Base-by-base conservation (phyloP, 164 flowering plant species). In the Houttuynia cordata region DNA sequence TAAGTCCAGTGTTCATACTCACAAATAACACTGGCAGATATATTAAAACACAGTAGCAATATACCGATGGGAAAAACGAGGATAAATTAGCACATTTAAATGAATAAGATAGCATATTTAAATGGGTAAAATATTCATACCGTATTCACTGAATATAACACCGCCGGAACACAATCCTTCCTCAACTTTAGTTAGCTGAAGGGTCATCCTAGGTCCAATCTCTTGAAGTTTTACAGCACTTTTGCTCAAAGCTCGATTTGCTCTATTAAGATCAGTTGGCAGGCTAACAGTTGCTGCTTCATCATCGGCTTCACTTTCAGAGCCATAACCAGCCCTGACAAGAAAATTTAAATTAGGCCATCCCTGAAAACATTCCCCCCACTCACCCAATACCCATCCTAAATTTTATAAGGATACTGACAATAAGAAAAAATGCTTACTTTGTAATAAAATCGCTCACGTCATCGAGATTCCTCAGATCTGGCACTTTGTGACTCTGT, bases 251-350 rank as follows among this genome's bases (percentile, higher is more conserved):
- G 90, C 94, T 54, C 73, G 74, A 51, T 90, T 93, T 23, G 81
- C 83, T 77, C 94, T 81, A 40, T 91, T 87, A 66, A 87, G 64
- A 76, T 90, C 91, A 67, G 68, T 78, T 30, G 83, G 42, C 58
- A 93, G 70, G 69, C 82, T 86, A 55, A 93, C 96, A 37, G 84
- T 86, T 21, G 97, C 97, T 54, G 97, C 96, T 71, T 93, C 97
- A 53, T 92, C 96, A 72, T 93, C 98, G 51, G 71, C 94, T 79
- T 93, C 98, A 76, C 98, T 93, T 79, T 93, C 98, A 64, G 98
- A 93, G 60, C 94, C 94, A 82, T 93, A 90, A 53, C 97, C 98
- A 74, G 92, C 94, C 76, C 97, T 92, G 67, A 62, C 14, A 17
- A 45, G 13, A 10, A 45, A 17, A 0, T 45, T 45, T 19, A n/a